Percentiles rank a stretch among this genome's conserved stretches.
phyloP scores from a whole-genome alignment of 257 asterid genomes.

The Solanum medicagineum region DNA sequence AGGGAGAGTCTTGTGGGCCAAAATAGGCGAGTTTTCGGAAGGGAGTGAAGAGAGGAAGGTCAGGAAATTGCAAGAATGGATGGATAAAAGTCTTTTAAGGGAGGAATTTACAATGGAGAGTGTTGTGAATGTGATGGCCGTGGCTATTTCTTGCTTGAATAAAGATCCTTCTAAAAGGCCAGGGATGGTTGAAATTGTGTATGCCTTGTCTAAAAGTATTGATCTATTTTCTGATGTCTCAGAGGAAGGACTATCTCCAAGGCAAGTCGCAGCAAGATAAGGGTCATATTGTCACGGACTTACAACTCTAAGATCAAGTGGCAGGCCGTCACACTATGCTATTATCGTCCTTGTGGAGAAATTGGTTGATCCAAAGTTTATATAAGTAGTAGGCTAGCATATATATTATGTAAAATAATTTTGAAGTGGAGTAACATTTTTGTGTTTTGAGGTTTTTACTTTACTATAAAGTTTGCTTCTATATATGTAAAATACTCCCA shows the following conservation, averaged over 20 bases:
- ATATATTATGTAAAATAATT: neutral
- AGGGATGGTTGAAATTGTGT: slow-evolving; percentile 86
- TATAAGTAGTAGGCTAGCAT: neutral
- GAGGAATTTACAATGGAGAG: slow-evolving; percentile 49
- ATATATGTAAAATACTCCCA: neutral
- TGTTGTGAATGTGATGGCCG: slow-evolving; percentile 44
- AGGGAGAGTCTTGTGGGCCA: slow-evolving; percentile 58
- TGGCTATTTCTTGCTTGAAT: slow-evolving; percentile 58
- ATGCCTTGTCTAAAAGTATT: slow-evolving; percentile 79
- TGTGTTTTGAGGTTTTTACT: neutral
- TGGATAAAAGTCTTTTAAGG: slow-evolving; percentile 33
- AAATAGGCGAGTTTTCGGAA: slow-evolving; percentile 25
- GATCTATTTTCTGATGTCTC: slow-evolving; percentile 62
- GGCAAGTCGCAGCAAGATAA: slow-evolving; percentile 50
- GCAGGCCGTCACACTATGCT: no score
- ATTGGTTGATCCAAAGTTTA: neutral
- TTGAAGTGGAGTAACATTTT: neutral
- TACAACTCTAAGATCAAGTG: no score
- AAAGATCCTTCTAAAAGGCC: slow-evolving; percentile 80
- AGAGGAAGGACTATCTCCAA: slow-evolving; percentile 61
- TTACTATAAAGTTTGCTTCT: neutral
- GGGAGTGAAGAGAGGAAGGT: slow-evolving; percentile 37
- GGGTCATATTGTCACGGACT: neutral
- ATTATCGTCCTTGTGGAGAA: neutral
- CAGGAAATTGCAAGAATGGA: slow-evolving; percentile 50